phyloP scores from a whole-genome alignment of 495 filamentous ascomycete genomes.

The Daldinia vernicosa region DNA sequence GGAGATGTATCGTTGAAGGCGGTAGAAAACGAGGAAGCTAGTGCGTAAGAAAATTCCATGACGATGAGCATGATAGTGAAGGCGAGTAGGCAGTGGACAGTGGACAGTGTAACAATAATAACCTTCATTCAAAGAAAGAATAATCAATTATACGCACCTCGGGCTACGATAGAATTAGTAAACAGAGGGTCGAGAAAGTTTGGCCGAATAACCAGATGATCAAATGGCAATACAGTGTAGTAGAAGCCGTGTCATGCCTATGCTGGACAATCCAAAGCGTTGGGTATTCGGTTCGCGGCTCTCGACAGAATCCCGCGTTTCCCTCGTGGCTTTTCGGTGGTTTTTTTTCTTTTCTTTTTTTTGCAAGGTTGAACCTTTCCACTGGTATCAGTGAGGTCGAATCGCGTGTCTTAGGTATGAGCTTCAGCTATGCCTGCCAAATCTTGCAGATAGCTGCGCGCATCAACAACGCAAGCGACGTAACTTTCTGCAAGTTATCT shows the following conservation, averaged over 20 bases:
- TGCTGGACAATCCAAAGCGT: not conserved
- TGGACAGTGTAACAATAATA: not conserved
- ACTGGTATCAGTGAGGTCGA: conserved; percentile 36
- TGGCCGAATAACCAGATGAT: conserved; percentile 10
- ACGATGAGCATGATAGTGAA: conserved; percentile 1
- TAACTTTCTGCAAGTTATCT: conserved; percentile 45
- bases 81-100: not conserved
- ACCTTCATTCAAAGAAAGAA: conserved; percentile 3
- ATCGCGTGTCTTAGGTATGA: conserved; percentile 38
- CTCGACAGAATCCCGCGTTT: conserved; percentile 34
- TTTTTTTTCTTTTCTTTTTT: too few species aligned
- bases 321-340: conserved; percentile 37
- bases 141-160: conserved; percentile 12
- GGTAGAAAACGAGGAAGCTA: not conserved
- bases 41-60: not conserved
- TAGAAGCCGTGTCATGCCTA: not conserved
- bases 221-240: conserved; percentile 13
- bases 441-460: conserved; percentile 39
- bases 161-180: not conserved
- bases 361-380: conserved; percentile 44
- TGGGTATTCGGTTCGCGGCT: conserved; percentile 25
- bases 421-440: conserved; percentile 37
- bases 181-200: conserved; percentile 10
- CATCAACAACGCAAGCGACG: conserved; percentile 41
- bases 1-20: conserved; percentile 8